phyloP scores from a whole-genome alignment of 2,329 filamentous ascomycete species.

The Exophiala sideris region DNA sequence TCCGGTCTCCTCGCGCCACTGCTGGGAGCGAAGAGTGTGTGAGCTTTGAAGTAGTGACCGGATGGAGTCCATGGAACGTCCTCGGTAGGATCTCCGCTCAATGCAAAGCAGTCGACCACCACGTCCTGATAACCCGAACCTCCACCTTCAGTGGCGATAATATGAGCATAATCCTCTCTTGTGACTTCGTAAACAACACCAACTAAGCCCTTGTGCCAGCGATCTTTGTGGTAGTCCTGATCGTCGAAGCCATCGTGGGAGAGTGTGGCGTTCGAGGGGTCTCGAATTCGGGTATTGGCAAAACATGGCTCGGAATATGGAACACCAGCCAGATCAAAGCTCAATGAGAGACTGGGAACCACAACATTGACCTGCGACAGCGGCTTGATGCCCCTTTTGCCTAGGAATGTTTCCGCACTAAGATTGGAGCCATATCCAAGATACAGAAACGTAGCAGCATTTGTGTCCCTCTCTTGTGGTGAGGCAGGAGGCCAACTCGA shows the following conservation, averaged over 20 bases:
- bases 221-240: constrained; percentile 53
- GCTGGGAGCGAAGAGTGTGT: constrained; percentile 73
- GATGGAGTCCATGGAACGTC: constrained; percentile 56
- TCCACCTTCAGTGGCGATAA: constrained; percentile 87
- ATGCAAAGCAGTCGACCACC: constrained; percentile 69
- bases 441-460: constrained; percentile 62
- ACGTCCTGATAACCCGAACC: constrained; percentile 82
- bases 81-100: constrained; percentile 54
- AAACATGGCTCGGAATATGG: constrained; percentile 92
- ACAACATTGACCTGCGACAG: constrained; percentile 77
- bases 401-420: constrained; percentile 72
- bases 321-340: constrained; percentile 80
- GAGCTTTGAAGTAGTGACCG: constrained; percentile 70
- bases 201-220: constrained; percentile 78
- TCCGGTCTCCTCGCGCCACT: constrained; percentile 53
- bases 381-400: constrained; percentile 73
- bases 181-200: constrained; percentile 97
- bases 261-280: constrained; percentile 33
- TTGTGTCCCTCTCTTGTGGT: not conserved
- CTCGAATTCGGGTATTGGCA: constrained; percentile 69
- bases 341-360: constrained; percentile 72
- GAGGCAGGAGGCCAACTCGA: not conserved
- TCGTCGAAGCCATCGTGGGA: constrained; percentile 19
- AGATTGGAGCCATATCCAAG: constrained; percentile 93
- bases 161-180: constrained; percentile 72